Conservation (phyloP, 2,329 filamentous ascomycete genomes). For the Trichoderma cornu-damae region DNA sequence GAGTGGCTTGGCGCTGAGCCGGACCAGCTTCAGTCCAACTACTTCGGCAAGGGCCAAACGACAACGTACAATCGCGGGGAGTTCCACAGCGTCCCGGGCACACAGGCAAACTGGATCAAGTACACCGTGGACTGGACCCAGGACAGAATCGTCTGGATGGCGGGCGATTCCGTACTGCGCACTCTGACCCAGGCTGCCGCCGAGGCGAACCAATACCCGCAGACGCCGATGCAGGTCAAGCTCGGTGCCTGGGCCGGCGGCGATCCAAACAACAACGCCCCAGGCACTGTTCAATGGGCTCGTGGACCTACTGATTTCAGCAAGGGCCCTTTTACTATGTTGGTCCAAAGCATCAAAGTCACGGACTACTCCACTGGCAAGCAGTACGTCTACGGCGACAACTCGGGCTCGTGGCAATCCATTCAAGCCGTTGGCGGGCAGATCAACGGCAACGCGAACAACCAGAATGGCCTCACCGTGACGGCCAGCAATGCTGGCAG, state of each 20-base stretch:
- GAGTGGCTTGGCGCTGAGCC: conserved; percentile 84
- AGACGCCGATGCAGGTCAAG: conserved; percentile 92
- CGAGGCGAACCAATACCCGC: conserved; percentile 72
- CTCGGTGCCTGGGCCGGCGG: conserved; percentile 91
- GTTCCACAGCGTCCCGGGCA: conserved; percentile 64
- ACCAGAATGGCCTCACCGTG: conserved; percentile 46
- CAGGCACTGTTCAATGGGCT: conserved; percentile 86
- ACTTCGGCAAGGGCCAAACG: conserved; percentile 89
- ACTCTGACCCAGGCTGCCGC: conserved; percentile 67
- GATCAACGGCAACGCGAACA: conserved; percentile 63
- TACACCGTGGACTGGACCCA: conserved; percentile 92
- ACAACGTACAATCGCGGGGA: conserved; percentile 81
- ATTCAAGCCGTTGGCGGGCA: conserved; percentile 75
- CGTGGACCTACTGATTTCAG: conserved; percentile 79
- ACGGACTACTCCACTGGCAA: conserved; percentile 91
- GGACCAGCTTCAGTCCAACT: conserved; percentile 86
- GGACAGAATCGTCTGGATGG: conserved; percentile 78
- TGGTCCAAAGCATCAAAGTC: conserved; percentile 67
- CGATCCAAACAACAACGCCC: conserved; percentile 64
- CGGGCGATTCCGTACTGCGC: conserved; percentile 71
- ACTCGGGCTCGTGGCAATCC: conserved; percentile 71
- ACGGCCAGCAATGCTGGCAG: conserved; percentile 57
- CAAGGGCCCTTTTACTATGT: conserved; percentile 80
- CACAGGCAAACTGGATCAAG: conserved; percentile 72
- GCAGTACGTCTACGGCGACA: conserved; percentile 76